phyloP scores from a whole-genome alignment of 768 basidiomycete species.

The Lanmaoa pseudosensibilis region DNA sequence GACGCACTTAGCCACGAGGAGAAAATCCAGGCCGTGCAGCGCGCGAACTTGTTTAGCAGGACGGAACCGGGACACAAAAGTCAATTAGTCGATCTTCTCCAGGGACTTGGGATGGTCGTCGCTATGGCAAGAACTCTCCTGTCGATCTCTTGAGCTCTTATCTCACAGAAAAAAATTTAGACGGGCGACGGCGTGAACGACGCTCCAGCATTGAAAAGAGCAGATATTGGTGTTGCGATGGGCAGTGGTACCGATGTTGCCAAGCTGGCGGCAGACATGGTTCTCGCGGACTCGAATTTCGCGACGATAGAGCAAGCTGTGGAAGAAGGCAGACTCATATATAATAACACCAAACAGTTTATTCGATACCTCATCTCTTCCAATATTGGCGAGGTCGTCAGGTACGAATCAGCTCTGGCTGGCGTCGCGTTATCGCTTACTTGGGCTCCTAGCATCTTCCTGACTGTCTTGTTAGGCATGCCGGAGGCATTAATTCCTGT shows the following conservation, averaged over 20 bases:
- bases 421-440: neutral
- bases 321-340: constrained; percentile 96
- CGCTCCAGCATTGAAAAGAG: constrained; percentile 94
- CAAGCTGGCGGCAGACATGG: constrained; percentile 98
- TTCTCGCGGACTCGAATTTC: constrained; percentile 96
- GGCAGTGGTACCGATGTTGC: constrained; percentile 98
- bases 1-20: constrained; percentile 78
- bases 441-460: constrained; percentile 70
- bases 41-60: constrained; percentile 86
- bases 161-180: constrained; percentile 39
- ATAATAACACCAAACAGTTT: constrained; percentile 99
- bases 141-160: constrained; percentile 8
- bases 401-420: constrained; percentile 30
- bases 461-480: constrained; percentile 97
- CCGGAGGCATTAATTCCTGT: constrained; percentile 98
- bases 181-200: constrained; percentile 99
- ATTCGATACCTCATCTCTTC: constrained; percentile 98
- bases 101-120: constrained; percentile 88
- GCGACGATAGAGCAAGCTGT: constrained; percentile 95
- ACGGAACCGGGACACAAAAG: constrained; percentile 96
- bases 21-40: constrained; percentile 83
- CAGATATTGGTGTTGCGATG: constrained; percentile 99
- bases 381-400: constrained; percentile 97
- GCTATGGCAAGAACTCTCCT: constrained; percentile 69
- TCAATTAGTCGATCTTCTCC: constrained; percentile 90